phyloP scores from a whole-genome alignment of 2,329 filamentous ascomycete species.

The Colletotrichum noveboracense region DNA sequence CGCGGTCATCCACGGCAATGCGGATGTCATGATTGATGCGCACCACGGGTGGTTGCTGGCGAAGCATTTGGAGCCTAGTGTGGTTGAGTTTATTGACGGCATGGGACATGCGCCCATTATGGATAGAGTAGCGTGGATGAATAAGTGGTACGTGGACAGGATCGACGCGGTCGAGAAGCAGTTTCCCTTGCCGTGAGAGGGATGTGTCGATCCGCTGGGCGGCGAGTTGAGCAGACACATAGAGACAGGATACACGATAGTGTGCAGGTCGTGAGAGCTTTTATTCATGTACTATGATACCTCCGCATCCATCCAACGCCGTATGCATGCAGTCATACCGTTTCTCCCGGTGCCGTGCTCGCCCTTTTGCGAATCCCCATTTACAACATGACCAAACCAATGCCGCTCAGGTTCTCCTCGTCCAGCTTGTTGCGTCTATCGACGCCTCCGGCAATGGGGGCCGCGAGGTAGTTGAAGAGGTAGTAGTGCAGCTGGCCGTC shows the following conservation, averaged over 20 bases:
- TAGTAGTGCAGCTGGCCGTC: slow-evolving; percentile 98
- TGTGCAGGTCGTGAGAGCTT: background rate
- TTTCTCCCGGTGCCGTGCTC: background rate
- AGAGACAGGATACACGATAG: background rate
- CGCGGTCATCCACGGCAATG: slow-evolving; percentile 76
- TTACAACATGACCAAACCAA: slow-evolving; percentile 82
- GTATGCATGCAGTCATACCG: background rate
- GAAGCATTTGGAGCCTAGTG: slow-evolving; percentile 65
- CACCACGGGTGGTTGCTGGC: slow-evolving; percentile 74
- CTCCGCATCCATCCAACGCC: slow-evolving; percentile 3
- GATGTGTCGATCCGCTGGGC: background rate
- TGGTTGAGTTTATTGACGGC: slow-evolving; percentile 68
- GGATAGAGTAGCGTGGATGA: slow-evolving; percentile 75
- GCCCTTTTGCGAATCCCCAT: background rate
- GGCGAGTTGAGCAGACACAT: background rate
- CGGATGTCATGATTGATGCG: slow-evolving; percentile 79
- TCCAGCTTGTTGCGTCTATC: slow-evolving; percentile 81
- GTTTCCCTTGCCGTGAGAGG: slow-evolving; percentile 30
- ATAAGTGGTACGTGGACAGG: slow-evolving; percentile 62
- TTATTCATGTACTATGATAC: slow-evolving; percentile 16
- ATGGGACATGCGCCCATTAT: slow-evolving; percentile 78
- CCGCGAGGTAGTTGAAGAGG: slow-evolving; percentile 93
- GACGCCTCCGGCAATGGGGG: slow-evolving; percentile 84
- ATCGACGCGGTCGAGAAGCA: slow-evolving; percentile 56
- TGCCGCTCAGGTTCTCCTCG: slow-evolving; percentile 78